Conservation (phyloP, 495 filamentous ascomycete genomes). For the Xylaria curta region DNA sequence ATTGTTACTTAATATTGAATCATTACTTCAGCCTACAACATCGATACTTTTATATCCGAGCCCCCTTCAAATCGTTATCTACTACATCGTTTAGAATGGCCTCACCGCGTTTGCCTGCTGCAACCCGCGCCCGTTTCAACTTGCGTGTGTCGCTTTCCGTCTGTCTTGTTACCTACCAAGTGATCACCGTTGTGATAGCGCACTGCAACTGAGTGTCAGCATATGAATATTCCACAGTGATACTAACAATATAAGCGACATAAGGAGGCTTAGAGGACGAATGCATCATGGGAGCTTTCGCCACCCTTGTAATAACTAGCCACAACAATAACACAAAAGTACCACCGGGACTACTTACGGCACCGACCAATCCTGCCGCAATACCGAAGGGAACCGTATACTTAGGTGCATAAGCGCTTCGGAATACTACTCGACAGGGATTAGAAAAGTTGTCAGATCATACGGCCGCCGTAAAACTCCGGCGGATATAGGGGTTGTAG, state of each 20-base stretch:
- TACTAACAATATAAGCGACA: neutral
- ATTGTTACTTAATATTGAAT: neutral
- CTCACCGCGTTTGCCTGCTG: conserved; percentile 47
- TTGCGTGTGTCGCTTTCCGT: conserved; percentile 49
- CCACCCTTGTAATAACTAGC: too few species aligned
- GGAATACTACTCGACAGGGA: conserved; percentile 31
- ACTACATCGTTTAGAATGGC: conserved; percentile 53
- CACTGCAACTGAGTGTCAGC: conserved; percentile 21
- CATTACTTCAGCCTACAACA: neutral
- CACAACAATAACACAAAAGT: neutral
- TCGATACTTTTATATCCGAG: neutral
- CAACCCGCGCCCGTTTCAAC: conserved; percentile 49
- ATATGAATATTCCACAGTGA: neutral
- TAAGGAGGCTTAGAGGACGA: neutral
- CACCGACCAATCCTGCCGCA: conserved; percentile 42
- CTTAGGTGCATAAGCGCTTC: conserved; percentile 41
- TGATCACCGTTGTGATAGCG: conserved; percentile 37
- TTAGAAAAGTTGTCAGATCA: neutral
- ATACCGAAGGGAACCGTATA: conserved; percentile 41
- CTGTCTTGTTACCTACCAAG: conserved; percentile 44
- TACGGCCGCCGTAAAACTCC: neutral
- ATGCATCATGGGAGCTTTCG: neutral
- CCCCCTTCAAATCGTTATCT: conserved; percentile 42
- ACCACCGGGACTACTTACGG: conserved; percentile 9
- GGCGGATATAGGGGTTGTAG: neutral